Evolutionary conservation across 1,284 basidiomycete species (phyloP), one percentile per base, ranked within the genome.

Genomic region (Pyrrhoderma noxium): DNA sequence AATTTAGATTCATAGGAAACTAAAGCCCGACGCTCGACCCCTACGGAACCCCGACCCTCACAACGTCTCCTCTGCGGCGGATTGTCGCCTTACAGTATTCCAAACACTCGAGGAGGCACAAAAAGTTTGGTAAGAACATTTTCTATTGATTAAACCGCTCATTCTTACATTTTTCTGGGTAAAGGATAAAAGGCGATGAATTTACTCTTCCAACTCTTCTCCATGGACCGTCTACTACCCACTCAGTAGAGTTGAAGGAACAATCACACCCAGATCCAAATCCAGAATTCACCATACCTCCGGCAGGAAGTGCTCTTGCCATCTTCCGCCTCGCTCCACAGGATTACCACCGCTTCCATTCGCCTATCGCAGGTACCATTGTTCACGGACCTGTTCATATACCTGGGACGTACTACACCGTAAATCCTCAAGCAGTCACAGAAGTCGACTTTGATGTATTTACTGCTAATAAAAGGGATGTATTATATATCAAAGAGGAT

Each of bases 311-410:
- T 0, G 71, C 77, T 8, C 59, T 89, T 1, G 81, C 82, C 0
- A 78, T 84, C 53, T 89, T 89, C 69, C 75, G 86, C 18, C 75
- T 90, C 14, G 87, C 88, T 0, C 89, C 88, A 0, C 79, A 83
- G 35, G 90, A 93, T 63, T 93, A 92, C 60, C 89, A 92, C 62
- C 79, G 89, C 19, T 93, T 89, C 74, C 90, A 93, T 60, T 79
- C 78, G 23, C 89, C 89, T 1, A 72, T 85, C 22, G 80, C 85
- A 49, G 85, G 76, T 18, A 73, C 68, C 21, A 58, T 80, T 22
- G 61, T 69, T 2, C 72, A 70, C 16, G 70, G 74, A n/a, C 65
- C 74, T 2, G 71, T 67, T 2, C 68, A 77, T 51, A 69, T 86
- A 3, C 66, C 71, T 0, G 79, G 80, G 2, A 70, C 80, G 54